Conservation (phyloP, 192 early-diverging fungal genomes). For the Coemansia sp. region DNA sequence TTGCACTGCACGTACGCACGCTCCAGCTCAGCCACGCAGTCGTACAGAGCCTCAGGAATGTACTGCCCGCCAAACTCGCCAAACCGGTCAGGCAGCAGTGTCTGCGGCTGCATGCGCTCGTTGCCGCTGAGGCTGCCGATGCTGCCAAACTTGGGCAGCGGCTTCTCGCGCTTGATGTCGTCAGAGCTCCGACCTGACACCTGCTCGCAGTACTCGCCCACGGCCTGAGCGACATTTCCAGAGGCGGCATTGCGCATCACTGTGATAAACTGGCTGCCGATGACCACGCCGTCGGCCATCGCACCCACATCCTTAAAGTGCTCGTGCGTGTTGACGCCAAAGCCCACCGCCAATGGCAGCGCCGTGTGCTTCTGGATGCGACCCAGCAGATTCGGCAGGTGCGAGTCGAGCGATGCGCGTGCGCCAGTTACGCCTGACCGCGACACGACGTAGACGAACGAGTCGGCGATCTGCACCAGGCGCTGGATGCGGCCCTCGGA, state of each 20-base stretch:
- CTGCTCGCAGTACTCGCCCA: constrained; percentile 56
- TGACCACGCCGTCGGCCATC: constrained; percentile 93
- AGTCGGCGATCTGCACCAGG: constrained; percentile 79
- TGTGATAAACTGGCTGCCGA: constrained; percentile 89
- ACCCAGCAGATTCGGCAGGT: constrained; percentile 70
- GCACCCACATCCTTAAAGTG: constrained; percentile 85
- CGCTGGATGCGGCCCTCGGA: constrained; percentile 78
- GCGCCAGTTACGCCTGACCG: constrained; percentile 94
- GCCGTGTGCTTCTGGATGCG: constrained; percentile 79
- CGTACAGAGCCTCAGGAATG: constrained; percentile 95
- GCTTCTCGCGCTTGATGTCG: constrained; percentile 27
- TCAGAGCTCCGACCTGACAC: constrained; percentile 53
- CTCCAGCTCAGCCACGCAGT: constrained; percentile 89
- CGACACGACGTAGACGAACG: constrained; percentile 95
- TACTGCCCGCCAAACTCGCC: constrained; percentile 98
- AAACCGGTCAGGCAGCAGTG: constrained; percentile 74
- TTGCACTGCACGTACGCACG: constrained; percentile 76
- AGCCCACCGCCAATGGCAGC: constrained; percentile 92
- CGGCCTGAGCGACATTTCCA: constrained; percentile 44
- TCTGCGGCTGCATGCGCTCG: constrained; percentile 21
- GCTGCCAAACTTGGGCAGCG: constrained; percentile 16
- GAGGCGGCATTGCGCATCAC: constrained; percentile 64
- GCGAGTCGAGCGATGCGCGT: constrained; percentile 61
- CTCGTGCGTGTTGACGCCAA: constrained; percentile 88
- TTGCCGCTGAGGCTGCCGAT: background rate